phyloP scores from a whole-genome alignment of 768 basidiomycete species.

The Lentinula detonsa region DNA sequence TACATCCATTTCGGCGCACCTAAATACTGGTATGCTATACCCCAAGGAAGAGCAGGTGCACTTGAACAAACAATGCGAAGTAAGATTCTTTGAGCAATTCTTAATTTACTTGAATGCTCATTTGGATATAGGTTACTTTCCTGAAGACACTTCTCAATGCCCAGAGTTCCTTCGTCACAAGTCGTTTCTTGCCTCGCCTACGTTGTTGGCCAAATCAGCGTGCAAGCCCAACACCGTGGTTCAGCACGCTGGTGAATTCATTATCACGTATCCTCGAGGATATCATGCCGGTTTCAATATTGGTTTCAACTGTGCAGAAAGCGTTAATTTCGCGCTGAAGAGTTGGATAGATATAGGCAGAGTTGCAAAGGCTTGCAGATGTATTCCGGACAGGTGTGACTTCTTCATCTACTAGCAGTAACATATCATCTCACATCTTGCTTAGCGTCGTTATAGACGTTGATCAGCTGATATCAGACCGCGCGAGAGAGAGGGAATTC shows the following conservation, averaged over 20 bases:
- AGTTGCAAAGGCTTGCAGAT: constrained; percentile 70
- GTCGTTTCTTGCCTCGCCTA: constrained; percentile 89
- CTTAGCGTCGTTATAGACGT: constrained; percentile 89
- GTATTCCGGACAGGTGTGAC: constrained; percentile 64
- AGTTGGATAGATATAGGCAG: constrained; percentile 90
- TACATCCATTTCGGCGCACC: constrained; percentile 98
- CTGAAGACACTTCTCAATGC: constrained; percentile 78
- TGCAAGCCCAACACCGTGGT: constrained; percentile 83
- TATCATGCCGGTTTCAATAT: constrained; percentile 98
- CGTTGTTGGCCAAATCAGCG: constrained; percentile 68
- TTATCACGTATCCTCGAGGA: constrained; percentile 91
- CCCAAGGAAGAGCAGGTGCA: constrained; percentile 73
- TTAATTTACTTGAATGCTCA: constrained; percentile 4
- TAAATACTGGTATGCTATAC: constrained; percentile 95
- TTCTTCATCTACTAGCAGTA: not conserved
- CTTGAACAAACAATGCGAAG: constrained; percentile 91
- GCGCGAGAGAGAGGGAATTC: constrained; percentile 41
- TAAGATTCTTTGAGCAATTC: constrained; percentile 23
- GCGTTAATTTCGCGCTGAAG: constrained; percentile 93
- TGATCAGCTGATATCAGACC: constrained; percentile 71
- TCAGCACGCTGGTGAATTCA: constrained; percentile 92
- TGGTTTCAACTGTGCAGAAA: constrained; percentile 95
- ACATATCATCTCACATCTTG: not conserved
- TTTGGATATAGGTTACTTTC: constrained; percentile 67
- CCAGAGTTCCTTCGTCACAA: constrained; percentile 96